Evolutionary conservation across 1,139 yeast species (phyloP).

Genomic region (Suhomyces terraborum): DNA sequence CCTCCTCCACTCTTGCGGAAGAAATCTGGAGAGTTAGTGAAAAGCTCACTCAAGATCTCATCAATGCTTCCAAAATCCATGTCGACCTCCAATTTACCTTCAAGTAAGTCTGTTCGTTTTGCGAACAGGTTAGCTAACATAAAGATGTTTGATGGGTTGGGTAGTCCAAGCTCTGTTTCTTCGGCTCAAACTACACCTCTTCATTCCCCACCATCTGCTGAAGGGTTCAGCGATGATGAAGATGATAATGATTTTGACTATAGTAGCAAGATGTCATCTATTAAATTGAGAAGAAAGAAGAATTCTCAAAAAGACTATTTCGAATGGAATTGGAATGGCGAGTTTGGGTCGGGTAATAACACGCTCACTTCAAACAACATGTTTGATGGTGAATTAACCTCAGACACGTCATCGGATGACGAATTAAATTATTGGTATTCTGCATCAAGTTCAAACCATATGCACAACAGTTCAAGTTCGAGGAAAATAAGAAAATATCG

Average conservation of each 20-base stretch:
- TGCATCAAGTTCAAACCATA: slow-evolving; percentile 5
- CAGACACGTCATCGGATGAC: slow-evolving; percentile 24
- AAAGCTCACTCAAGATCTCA: slow-evolving; percentile 41
- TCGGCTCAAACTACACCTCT: slow-evolving; percentile 36
- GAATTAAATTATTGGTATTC: slow-evolving; percentile 17
- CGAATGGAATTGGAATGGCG: slow-evolving; percentile 20
- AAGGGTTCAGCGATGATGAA: slow-evolving; percentile 18
- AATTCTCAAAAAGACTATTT: slow-evolving; percentile 14
- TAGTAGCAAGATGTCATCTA: slow-evolving; percentile 1
- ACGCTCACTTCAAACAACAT: neutral
- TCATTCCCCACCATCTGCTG: slow-evolving; percentile 31
- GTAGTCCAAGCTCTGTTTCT: slow-evolving; percentile 42
- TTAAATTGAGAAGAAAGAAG: slow-evolving; percentile 5
- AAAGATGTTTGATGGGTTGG: slow-evolving; percentile 46
- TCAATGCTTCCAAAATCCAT: slow-evolving; percentile 26
- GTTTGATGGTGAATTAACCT: slow-evolving; percentile 17
- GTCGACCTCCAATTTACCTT: slow-evolving; percentile 29
- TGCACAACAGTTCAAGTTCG: neutral
- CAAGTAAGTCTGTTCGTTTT: slow-evolving; percentile 39
- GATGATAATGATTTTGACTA: slow-evolving; percentile 18
- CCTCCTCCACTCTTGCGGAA: slow-evolving; percentile 33
- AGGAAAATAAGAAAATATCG: slow-evolving; percentile 10
- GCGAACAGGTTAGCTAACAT: slow-evolving; percentile 40
- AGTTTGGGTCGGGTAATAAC: slow-evolving; percentile 7
- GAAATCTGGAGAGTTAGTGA: slow-evolving; percentile 43